Percentiles rank a stretch among this genome's conserved stretches.
Evolutionary conservation across 352 stramenopile genomes (phyloP).

Genomic region (Sclerospora graminicola): DNA sequence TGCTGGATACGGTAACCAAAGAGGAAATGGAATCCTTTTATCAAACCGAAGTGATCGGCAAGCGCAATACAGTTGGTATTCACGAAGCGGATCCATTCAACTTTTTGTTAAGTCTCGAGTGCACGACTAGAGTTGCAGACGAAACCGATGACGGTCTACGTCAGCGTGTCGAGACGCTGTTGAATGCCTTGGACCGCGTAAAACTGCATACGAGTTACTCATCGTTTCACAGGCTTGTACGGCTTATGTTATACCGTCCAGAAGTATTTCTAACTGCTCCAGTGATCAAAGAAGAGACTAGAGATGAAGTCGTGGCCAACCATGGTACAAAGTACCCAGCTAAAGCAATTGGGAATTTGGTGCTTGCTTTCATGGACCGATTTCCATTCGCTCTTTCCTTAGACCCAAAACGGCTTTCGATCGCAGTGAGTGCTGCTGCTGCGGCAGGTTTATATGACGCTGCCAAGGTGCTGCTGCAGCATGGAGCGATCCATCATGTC

Average conservation of each 20-base stretch:
- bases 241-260: conserved; percentile 42
- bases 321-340: neutral
- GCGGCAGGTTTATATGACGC: conserved; percentile 22
- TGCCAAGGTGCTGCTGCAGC: conserved; percentile 30
- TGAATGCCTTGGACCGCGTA: conserved; percentile 29
- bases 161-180: conserved; percentile 33
- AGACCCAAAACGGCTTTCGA: conserved; percentile 43
- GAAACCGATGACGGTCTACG: conserved; percentile 21
- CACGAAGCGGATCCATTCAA: conserved; percentile 58
- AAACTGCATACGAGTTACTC: conserved; percentile 45
- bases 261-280: conserved; percentile 28
- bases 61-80: conserved; percentile 29
- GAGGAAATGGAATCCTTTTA: conserved; percentile 32
- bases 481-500: conserved; percentile 29
- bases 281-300: neutral
- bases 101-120: conserved; percentile 57
- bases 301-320: neutral
- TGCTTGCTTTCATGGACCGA: conserved; percentile 38
- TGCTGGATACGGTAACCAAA: conserved; percentile 27
- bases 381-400: conserved; percentile 30
- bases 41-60: conserved; percentile 28
- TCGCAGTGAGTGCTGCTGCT: conserved; percentile 46
- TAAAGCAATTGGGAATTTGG: conserved; percentile 19
- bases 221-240: conserved; percentile 46
- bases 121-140: conserved; percentile 28